Conservation (phyloP, 495 filamentous ascomycete genomes). For the Usnea hakonensis region DNA sequence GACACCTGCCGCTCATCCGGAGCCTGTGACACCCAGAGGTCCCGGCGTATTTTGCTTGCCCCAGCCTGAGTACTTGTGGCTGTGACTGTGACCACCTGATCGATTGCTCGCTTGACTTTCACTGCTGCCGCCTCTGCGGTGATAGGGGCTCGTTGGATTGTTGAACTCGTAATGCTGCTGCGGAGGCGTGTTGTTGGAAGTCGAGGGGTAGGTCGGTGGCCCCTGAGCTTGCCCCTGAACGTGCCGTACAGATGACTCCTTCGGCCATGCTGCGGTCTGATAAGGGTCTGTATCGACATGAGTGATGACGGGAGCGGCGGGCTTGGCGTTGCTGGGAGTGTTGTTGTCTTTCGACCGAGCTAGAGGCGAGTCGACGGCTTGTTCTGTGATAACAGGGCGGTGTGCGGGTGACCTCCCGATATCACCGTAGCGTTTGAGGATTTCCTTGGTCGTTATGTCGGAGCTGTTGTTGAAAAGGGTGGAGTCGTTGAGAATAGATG, state of each 20-base stretch:
- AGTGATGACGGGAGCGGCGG: conserved; percentile 44
- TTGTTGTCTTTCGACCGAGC: conserved; percentile 39
- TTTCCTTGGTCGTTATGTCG: conserved; percentile 94
- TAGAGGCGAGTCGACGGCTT: conserved; percentile 40
- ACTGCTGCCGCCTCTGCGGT: conserved; percentile 25
- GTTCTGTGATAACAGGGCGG: conserved; percentile 51
- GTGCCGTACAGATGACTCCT: conserved; percentile 73
- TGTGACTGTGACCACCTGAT: conserved; percentile 19
- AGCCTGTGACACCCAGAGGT: conserved; percentile 22
- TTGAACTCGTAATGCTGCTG: conserved; percentile 22
- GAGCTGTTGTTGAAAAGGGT: conserved; percentile 69
- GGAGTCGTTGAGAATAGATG: conserved; percentile 75
- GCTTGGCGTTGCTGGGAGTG: conserved; percentile 33
- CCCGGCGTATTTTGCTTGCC: conserved; percentile 23
- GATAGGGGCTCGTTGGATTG: conserved; percentile 24
- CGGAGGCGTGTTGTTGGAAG: conserved; percentile 24
- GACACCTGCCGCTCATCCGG: conserved; percentile 10
- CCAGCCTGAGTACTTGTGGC: conserved; percentile 25
- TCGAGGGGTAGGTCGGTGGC: conserved; percentile 34
- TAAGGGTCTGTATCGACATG: conserved; percentile 72
- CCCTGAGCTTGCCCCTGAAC: conserved; percentile 51
- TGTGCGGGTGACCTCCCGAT: conserved; percentile 54
- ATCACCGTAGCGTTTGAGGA: conserved; percentile 80
- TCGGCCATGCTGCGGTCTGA: conserved; percentile 63
- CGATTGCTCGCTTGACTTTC: conserved; percentile 26